Base-by-base conservation (phyloP, 495 filamentous ascomycete species). In the Achaetomiella virescens region DNA sequence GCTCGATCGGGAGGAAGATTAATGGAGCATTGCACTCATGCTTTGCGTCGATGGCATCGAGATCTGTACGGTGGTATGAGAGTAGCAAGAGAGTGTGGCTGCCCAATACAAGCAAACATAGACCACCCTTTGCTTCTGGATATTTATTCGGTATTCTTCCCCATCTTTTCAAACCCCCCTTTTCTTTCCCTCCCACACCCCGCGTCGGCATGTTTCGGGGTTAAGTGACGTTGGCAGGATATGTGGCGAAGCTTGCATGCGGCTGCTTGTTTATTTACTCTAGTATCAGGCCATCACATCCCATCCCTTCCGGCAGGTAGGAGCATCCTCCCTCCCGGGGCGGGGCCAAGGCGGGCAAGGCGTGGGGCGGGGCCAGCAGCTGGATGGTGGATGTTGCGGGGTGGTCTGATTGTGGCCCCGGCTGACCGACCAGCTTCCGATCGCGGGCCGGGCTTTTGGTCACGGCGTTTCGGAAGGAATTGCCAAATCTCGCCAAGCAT, bases 271-370 rank as follows among this genome's bases (percentile, higher is more conserved):
- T 25, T 29, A 29, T 46, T 29, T 46, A n/a, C 41, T 22, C 6
- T 46, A 46, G 43, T 46, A 46, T 46, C 43, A 46, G 43, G 22
- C 43, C 43, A 46, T 25, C 12, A 25, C 43, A 31, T 10, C 41
- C 41, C 41, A 7, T 43, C 24, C 41, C 41, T 43, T 43, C 41
- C 41, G 20, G 41, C 17, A 24, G 17, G 9, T 31, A 31, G 27
- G 27, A 12, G 20, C 18, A 3, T 22, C 9, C 20, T 20, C 17
- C 10, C 38, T n/a, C 8, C 18, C 20, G 41, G 41, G 20, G 41
- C 20, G 41, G 41, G 20, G 41, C 41, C 8, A 4, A 10, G 41
- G 18, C 21, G 41, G 41, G 18, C 24, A 11, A 3, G 20, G 41
- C 6, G 21, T 24, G 7, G n/a, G 38, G 18, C 36, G 6, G 36